phyloP scores from a whole-genome alignment of 1,139 yeast species.

The Kluyveromyces sp. region DNA sequence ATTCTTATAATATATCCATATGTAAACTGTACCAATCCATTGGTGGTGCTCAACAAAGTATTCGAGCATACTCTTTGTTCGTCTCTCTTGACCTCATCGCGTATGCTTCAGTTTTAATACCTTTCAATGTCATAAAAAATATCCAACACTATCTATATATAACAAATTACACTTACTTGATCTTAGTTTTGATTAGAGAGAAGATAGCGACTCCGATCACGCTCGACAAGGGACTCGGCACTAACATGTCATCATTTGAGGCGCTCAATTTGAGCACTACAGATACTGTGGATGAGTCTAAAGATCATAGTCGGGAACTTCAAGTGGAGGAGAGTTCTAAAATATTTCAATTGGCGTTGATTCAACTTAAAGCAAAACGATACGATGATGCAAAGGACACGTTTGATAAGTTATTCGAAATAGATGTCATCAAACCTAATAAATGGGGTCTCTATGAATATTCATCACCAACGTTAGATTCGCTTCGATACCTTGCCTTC shows the following conservation, averaged over 20 bases:
- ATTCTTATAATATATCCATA: constrained; percentile 4
- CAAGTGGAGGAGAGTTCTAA: constrained; percentile 83
- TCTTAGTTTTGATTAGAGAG: no score
- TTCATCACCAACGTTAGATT: constrained; percentile 62
- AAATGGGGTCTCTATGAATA: constrained; percentile 38
- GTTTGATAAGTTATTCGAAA: constrained; percentile 57
- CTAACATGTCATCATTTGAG: constrained; percentile 55
- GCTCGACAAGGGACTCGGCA: neutral
- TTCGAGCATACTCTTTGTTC: neutral
- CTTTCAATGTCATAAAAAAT: no score
- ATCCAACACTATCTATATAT: no score
- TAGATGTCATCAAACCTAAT: constrained; percentile 57
- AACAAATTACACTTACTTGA: no score
- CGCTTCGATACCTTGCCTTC: constrained; percentile 67
- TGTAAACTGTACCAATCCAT: constrained; percentile 15
- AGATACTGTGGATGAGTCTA: constrained; percentile 58
- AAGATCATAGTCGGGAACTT: constrained; percentile 78
- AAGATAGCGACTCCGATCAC: no score
- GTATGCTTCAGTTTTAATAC: neutral
- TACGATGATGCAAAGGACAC: constrained; percentile 43
- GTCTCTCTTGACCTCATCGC: constrained; percentile 12
- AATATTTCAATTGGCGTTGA: constrained; percentile 63
- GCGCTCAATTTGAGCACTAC: constrained; percentile 77
- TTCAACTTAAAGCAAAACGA: constrained; percentile 45
- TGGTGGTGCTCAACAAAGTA: constrained; percentile 31